Base-by-base conservation (phyloP, 345 rosid genomes). In the Aquilaria sinensis region DNA sequence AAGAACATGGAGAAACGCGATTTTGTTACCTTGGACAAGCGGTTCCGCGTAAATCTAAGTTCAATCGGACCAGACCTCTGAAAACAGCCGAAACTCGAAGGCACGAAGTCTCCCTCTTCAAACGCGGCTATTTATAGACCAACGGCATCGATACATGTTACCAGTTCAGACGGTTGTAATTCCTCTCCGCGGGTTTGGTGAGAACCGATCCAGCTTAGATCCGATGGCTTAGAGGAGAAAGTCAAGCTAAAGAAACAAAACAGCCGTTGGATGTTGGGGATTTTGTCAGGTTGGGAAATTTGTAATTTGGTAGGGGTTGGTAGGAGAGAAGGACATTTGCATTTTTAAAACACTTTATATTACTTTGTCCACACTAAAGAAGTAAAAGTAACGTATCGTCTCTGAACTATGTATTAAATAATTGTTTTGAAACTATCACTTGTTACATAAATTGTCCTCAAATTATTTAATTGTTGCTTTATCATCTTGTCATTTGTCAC, bases 271-370 rank as follows among this genome's bases (percentile, higher is more conserved):
- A 68, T 67, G 53, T 43, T 13, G 10, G 30, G 16, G 46, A 30
- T 41, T 48, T 37, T 50, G 32, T 10, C 47, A 63, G 0, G 0
- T 33, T 9, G 29, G 60, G 46, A 30, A 37, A 4, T 37, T 9
- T 5, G 31, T 11, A 4, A 33, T 51, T 60, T 5, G 70, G 14
- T 46, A 37, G 8, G 72, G 60, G 70, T 77, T 72, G 85, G 81
- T 77, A 53, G 57, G 70, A 31, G 64, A 77, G 57, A 65, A 64
- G 31, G 74, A 67, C 78, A 48, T 61, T 62, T 46, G 60, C 62
- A 2, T 51, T 10, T 6, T 45, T 46, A 5, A 47, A n/a, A 14
- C 45, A 34, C 29, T 41, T 31, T 32, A 10, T 55, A 23, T 23
- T 23, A 23, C 23, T 23, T 23, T 37, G 43, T 37, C 43, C 43